Conservation (phyloP, 345 rosid genomes). For the Populus alba region DNA sequence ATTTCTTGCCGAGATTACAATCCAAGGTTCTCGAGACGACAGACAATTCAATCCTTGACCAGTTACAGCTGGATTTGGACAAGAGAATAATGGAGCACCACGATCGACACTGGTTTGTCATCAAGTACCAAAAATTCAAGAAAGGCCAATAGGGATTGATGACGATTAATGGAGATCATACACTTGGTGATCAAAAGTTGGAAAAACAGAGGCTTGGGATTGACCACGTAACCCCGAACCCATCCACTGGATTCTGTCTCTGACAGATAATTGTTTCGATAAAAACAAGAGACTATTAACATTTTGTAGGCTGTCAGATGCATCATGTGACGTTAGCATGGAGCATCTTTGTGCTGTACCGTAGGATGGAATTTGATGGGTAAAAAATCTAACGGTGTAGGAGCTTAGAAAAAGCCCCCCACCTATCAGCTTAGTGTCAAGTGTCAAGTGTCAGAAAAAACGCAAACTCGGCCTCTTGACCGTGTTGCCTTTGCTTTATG, state of each 20-base stretch:
- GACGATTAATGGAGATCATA: background rate
- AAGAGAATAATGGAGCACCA: background rate
- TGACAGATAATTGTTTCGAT: too few species aligned
- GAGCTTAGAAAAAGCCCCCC: background rate
- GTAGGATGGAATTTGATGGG: background rate
- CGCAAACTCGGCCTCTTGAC: background rate
- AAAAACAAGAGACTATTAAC: too few species aligned
- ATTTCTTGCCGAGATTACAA: background rate
- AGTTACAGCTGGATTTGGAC: background rate
- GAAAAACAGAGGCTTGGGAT: slow-evolving; percentile 3
- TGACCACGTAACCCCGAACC: background rate
- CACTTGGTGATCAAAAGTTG: background rate
- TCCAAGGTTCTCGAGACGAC: background rate
- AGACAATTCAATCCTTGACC: background rate
- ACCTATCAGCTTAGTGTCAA: too few species aligned
- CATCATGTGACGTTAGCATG: background rate
- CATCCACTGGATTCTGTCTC: background rate
- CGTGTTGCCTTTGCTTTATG: background rate
- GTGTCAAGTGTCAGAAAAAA: background rate
- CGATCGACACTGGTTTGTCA: background rate
- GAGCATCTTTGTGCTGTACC: background rate
- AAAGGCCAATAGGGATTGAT: background rate
- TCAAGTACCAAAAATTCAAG: background rate
- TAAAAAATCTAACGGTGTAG: background rate
- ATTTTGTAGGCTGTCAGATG: too few species aligned